Evolutionary conservation across 2,329 filamentous ascomycete species (phyloP).

Genomic region (Bipolaris oryzae): DNA sequence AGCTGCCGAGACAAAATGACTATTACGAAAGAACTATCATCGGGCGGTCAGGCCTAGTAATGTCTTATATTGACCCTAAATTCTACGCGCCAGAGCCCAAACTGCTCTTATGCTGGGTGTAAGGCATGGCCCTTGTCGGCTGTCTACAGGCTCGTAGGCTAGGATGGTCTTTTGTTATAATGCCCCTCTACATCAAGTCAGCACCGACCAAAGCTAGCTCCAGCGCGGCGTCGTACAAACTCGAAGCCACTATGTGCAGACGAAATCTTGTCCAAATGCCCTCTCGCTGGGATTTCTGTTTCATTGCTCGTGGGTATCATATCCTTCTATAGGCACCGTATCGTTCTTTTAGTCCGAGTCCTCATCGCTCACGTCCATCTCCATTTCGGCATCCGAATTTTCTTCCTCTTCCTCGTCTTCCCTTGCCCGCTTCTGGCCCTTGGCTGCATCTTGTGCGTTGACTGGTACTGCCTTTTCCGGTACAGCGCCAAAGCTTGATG

Average conservation of each 20-base stretch:
- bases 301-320: conserved; percentile 26
- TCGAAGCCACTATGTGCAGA: not conserved
- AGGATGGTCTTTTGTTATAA: not conserved
- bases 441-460: conserved; percentile 54
- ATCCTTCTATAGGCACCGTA: conserved; percentile 1
- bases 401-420: conserved; percentile 64
- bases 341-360: conserved; percentile 57
- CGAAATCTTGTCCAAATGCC: not conserved
- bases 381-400: conserved; percentile 60
- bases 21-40: not conserved
- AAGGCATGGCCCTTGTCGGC: not conserved
- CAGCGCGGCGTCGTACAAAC: conserved; percentile 9
- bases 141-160: not conserved
- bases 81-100: not conserved
- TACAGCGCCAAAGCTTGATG: conserved; percentile 51
- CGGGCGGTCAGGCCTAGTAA: not conserved
- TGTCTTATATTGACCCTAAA: too few relatives aligned
- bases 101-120: not conserved
- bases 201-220: not conserved
- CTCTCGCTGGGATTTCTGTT: conserved; percentile 1
- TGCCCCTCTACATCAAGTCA: conserved; percentile 10
- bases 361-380: conserved; percentile 75
- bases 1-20: not conserved
- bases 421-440: conserved; percentile 70
- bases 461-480: conserved; percentile 41